Evolutionary conservation across 2,329 filamentous ascomycete genomes (phyloP).

Genomic region (Aspergillus sp.): DNA sequence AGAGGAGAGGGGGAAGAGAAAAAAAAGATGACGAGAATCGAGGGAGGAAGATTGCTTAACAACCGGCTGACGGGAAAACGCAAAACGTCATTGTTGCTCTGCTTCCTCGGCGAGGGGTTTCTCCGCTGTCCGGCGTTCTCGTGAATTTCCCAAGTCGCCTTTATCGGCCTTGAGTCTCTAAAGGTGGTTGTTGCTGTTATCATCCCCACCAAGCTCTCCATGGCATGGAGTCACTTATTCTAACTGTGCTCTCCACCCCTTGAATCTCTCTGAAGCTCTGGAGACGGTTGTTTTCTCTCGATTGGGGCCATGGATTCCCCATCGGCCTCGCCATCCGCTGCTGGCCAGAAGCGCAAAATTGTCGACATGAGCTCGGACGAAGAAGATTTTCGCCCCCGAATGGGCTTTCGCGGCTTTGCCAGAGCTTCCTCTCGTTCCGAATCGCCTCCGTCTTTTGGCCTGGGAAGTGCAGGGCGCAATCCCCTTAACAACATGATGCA

Average conservation of each 20-base stretch:
- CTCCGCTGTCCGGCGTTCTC: conserved; percentile 6
- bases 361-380: conserved; percentile 37
- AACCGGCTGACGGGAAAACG: neutral
- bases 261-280: neutral
- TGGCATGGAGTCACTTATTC: neutral
- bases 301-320: conserved; percentile 27
- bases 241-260: neutral
- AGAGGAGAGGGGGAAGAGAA: conserved; percentile 1
- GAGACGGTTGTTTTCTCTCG: neutral
- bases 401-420: conserved; percentile 34
- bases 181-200: neutral
- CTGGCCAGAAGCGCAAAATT: conserved; percentile 38
- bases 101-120: conserved; percentile 13
- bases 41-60: neutral
- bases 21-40: conserved; percentile 5
- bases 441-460: conserved; percentile 28
- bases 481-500: conserved; percentile 23
- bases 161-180: neutral
- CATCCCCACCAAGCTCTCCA: neutral
- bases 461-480: conserved; percentile 24
- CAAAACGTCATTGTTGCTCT: conserved; percentile 19
- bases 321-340: conserved; percentile 21
- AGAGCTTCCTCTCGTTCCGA: conserved; percentile 32
- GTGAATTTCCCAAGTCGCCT: neutral
- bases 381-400: conserved; percentile 28